Evolutionary conservation across 352 stramenopile species (phyloP).

Genomic region (Aphanomyces euteiches): DNA sequence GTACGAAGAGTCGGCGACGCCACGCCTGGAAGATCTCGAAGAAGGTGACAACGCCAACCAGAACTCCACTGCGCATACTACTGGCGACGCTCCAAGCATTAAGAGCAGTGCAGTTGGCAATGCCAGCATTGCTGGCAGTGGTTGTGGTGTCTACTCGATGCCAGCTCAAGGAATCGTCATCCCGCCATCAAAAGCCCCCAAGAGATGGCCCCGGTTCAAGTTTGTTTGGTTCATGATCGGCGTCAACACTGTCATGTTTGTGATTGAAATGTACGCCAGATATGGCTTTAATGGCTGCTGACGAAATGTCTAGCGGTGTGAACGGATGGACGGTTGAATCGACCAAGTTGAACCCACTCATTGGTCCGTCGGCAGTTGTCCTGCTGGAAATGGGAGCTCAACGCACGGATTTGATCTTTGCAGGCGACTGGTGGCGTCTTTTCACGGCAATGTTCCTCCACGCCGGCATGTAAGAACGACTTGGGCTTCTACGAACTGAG

Average conservation of each 20-base stretch:
- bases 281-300: background rate
- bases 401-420: conserved; percentile 43
- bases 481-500: background rate
- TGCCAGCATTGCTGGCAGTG: too few species aligned
- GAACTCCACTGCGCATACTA: too few species aligned
- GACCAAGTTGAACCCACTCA: conserved; percentile 60
- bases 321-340: conserved; percentile 68
- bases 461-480: conserved; percentile 40
- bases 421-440: conserved; percentile 57
- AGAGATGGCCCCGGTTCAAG: conserved; percentile 24
- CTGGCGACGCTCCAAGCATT: too few species aligned
- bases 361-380: conserved; percentile 50
- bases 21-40: too few species aligned
- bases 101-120: too few species aligned
- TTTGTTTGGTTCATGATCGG: conserved; percentile 25
- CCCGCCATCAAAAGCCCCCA: background rate
- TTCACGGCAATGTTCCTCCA: conserved; percentile 68
- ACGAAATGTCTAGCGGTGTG: conserved; percentile 35
- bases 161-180: too few species aligned
- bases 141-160: too few species aligned
- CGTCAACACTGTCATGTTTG: conserved; percentile 27
- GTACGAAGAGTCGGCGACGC: too few species aligned
- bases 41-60: too few species aligned
- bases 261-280: conserved; percentile 26
- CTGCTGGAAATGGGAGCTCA: conserved; percentile 55